Percentiles rank a stretch among this genome's conserved stretches.
These are phyloP conservation scores for Phytophthora sp. DNA, from an alignment of 352 stramenopile species.

Conservation along the genomic window DNA sequence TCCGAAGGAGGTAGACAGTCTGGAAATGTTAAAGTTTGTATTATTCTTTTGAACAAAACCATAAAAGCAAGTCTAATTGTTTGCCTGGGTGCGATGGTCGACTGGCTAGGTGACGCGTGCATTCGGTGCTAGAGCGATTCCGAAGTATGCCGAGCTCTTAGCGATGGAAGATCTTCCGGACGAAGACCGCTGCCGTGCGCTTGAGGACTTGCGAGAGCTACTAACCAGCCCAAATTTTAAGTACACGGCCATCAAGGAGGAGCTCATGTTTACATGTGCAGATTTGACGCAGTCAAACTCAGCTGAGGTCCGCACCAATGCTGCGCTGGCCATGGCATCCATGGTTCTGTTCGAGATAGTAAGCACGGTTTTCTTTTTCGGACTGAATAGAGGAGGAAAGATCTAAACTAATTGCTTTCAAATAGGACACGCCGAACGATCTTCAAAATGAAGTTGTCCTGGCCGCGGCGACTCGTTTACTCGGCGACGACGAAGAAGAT, in stretches of 20 bases:
- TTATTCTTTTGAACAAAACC: neutral
- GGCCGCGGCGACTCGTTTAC: conserved; percentile 44
- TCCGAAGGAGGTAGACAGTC: conserved; percentile 43
- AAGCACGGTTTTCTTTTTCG: neutral
- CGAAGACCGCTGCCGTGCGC: conserved; percentile 54
- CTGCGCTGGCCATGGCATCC: conserved; percentile 56
- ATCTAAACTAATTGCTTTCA: neutral
- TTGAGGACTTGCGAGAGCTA: conserved; percentile 56
- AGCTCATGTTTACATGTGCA: conserved; percentile 61
- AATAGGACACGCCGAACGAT: conserved; percentile 46
- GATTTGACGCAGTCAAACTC: conserved; percentile 53
- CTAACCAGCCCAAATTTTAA: conserved; percentile 71
- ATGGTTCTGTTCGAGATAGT: conserved; percentile 66
- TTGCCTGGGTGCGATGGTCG: neutral
- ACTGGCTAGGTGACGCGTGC: conserved; percentile 51
- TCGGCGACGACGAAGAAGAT: conserved; percentile 49
- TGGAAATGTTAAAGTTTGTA: neutral
- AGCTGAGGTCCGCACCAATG: conserved; percentile 48
- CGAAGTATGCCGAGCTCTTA: conserved; percentile 70
- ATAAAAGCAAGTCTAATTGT: neutral
- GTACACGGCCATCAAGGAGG: conserved; percentile 49
- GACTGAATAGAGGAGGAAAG: neutral
- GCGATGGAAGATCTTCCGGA: conserved; percentile 60
- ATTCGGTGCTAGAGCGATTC: conserved; percentile 55
- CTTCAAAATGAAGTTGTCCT: conserved; percentile 62